Conservation (phyloP, 768 basidiomycete genomes). For the Amanita inopinata region DNA sequence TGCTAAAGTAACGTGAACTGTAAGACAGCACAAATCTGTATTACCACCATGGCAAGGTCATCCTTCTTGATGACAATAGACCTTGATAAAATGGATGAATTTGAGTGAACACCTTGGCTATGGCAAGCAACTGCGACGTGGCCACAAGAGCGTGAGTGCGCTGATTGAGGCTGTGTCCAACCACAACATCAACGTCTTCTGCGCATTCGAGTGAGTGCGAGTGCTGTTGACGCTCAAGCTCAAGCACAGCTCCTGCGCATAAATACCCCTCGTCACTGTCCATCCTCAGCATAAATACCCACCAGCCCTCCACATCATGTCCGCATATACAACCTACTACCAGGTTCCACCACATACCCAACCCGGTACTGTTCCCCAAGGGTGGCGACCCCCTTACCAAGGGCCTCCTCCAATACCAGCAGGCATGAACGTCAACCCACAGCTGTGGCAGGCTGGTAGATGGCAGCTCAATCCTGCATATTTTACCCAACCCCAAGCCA, state of each 20-base stretch:
- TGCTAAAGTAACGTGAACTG: too few relatives aligned
- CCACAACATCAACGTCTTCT: too few relatives aligned
- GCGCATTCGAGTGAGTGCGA: too few relatives aligned
- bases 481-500: constrained; percentile 21
- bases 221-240: too few relatives aligned
- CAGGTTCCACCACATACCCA: constrained; percentile 10
- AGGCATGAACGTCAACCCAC: constrained; percentile 30
- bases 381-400: constrained; percentile 25
- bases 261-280: not conserved
- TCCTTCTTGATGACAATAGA: too few relatives aligned
- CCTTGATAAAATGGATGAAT: too few relatives aligned
- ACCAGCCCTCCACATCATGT: not conserved
- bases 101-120: too few relatives aligned
- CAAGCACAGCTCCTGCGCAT: not conserved
- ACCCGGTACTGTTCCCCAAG: constrained; percentile 7
- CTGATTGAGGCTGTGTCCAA: too few relatives aligned
- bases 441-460: constrained; percentile 42
- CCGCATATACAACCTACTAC: constrained; percentile 7
- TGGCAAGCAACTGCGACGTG: too few relatives aligned
- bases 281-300: constrained; percentile 1
- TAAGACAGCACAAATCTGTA: too few relatives aligned
- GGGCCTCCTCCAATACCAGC: constrained; percentile 50
- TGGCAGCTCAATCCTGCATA: constrained; percentile 44
- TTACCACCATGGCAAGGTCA: too few relatives aligned
- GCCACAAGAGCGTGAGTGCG: too few relatives aligned